Evolutionary conservation across 73 alveolate genomes (phyloP), one percentile per base, ranked within the genome.

Genomic region (Uronychia setigera): DNA sequence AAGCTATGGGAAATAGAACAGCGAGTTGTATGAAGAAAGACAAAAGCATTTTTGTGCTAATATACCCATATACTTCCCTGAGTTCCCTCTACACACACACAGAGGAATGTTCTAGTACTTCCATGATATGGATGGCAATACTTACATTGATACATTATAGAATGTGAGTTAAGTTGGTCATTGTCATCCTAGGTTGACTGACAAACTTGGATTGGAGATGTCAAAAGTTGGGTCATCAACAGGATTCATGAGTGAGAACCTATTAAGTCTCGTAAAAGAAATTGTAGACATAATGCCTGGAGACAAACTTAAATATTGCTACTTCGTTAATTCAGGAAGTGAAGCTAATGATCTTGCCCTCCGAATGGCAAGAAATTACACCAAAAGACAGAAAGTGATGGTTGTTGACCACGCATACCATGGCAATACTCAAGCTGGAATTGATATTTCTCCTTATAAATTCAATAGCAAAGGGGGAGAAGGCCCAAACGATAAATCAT

Each of bases 301-400:
- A 31, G 27, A 76, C 5, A 46, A 19, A 31, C 81, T 76, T 9
- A 5, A 5, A 5, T 26, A 26, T 1, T 76, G 81, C 27, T 83
- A 75, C 80, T 83, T 83, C 59, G 60, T 83, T 28, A 83, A 83
- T 78, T 76, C 85, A 27, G 85, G 91, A 25, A 11, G 78, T 31
- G 88, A 86, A 58, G 92, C 92, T 1, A 86, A 78, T 19, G 92
- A 86, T 28, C 76, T 86, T 35, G 92, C 92, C 26, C 77, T 79
- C 33, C 82, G 92, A 31, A 60, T 86, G 32, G 92, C 92, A 11
- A 31, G 77, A 5, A 60, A 87, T 26, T 29, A 59, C 33, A 82
- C 83, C 59, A 0, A 1, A n/a, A 59, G 82, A 31, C 57, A 82
- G 14, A 30, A 77, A 11, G 28, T 84, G 35, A 29, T 84, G 13